These are phyloP conservation scores for Ustilago tritici DNA, from an alignment of 1,284 basidiomycete genomes.

Conservation along the genomic window DNA sequence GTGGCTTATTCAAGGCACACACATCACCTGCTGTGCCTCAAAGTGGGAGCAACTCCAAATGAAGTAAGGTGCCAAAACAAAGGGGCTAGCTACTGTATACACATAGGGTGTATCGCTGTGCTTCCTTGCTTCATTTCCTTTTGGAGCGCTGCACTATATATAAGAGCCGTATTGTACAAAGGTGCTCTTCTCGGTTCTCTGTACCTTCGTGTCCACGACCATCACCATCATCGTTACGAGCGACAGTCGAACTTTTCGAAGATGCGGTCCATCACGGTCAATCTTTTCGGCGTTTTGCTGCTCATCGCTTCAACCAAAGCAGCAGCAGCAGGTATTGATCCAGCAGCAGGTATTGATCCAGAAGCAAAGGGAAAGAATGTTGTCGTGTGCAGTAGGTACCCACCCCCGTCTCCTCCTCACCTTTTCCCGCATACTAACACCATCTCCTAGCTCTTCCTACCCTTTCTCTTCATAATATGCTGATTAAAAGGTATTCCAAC, in stretches of 20 bases:
- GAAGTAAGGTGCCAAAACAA: too few species aligned
- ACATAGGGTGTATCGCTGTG: too few species aligned
- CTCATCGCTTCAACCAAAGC: not conserved
- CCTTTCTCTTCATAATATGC: too few species aligned
- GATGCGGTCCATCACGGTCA: not conserved
- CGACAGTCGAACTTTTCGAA: not conserved
- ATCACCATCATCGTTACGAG: not conserved
- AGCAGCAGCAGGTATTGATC: not conserved
- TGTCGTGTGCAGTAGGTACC: conserved; percentile 31
- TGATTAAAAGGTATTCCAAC: conserved; percentile 9
- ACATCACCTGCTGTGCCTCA: too few species aligned
- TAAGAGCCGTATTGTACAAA: too few species aligned
- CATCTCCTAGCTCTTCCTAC: too few species aligned
- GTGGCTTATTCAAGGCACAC: too few species aligned
- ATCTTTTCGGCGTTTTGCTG: not conserved
- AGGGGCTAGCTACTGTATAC: too few species aligned
- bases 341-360: not conserved
- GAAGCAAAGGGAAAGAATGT: not conserved
- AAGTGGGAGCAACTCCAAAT: too few species aligned
- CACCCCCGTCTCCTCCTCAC: not conserved
- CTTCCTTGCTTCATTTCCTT: too few species aligned
- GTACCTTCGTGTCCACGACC: not conserved
- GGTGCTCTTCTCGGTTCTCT: too few species aligned
- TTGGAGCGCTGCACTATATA: too few species aligned
- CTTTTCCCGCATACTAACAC: not conserved